A percentile compares a stretch with the other conserved stretches of the same genome.
These are phyloP conservation scores for Debaryomyces robertsiae DNA, from an alignment of 1,139 yeast species.

Conservation along the genomic window DNA sequence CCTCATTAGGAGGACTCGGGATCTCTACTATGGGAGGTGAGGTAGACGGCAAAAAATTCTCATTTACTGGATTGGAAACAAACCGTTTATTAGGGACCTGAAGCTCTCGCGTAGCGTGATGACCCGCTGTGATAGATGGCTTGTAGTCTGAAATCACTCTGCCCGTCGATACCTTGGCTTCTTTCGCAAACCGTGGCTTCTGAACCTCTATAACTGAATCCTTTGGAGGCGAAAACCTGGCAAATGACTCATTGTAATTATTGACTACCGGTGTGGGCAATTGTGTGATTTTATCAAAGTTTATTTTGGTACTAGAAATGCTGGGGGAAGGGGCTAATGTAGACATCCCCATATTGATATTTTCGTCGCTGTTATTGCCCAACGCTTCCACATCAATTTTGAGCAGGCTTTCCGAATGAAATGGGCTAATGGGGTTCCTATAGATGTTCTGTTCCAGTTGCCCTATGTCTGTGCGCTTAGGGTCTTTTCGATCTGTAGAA, in stretches of 20 bases:
- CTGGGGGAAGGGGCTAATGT: slow-evolving; percentile 1
- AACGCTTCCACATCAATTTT: neutral
- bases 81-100: slow-evolving; percentile 20
- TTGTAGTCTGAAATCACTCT: slow-evolving; percentile 40
- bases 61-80: slow-evolving; percentile 25
- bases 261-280: slow-evolving; percentile 60
- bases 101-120: slow-evolving; percentile 22
- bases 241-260: slow-evolving; percentile 32
- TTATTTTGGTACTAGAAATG: slow-evolving; percentile 31
- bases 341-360: slow-evolving; percentile 1
- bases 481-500: neutral
- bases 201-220: slow-evolving; percentile 9
- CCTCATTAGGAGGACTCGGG: slow-evolving; percentile 16
- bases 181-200: slow-evolving; percentile 4
- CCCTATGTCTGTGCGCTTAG: neutral
- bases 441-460: slow-evolving; percentile 1
- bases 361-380: neutral
- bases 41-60: slow-evolving; percentile 15
- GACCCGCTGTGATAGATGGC: slow-evolving; percentile 26
- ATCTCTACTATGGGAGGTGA: slow-evolving; percentile 11
- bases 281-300: slow-evolving; percentile 57
- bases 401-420: neutral
- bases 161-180: neutral
- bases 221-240: slow-evolving; percentile 12
- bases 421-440: neutral